Conservation (phyloP, 108 stramenopile species). For the Tribonema minus region DNA sequence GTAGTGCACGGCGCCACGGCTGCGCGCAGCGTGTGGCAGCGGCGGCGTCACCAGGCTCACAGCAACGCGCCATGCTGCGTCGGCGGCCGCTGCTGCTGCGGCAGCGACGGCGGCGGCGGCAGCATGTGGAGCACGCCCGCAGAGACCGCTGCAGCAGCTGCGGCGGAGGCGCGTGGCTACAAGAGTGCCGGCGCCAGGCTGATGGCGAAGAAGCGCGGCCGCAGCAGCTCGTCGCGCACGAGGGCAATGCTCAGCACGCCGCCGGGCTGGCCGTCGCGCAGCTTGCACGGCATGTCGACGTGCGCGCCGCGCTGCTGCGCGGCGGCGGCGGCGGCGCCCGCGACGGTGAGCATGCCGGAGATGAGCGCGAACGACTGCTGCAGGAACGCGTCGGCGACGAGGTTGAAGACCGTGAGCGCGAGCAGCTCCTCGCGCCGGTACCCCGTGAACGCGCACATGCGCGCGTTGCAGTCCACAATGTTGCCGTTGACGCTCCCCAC, state of each 20-base stretch:
- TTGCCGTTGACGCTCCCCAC: conserved; percentile 41
- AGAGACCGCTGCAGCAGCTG: too few species aligned
- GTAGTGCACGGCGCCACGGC: too few species aligned
- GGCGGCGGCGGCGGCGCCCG: neutral
- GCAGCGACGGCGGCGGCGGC: too few species aligned
- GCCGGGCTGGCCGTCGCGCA: neutral
- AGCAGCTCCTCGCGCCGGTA: conserved; percentile 29
- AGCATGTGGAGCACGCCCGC: too few species aligned
- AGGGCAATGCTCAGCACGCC: conserved; percentile 14
- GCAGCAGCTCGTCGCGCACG: conserved; percentile 4
- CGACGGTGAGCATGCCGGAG: conserved; percentile 16
- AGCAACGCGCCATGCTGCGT: too few species aligned
- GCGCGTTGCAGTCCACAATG: conserved; percentile 41
- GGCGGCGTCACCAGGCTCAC: too few species aligned
- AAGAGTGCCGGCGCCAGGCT: too few species aligned
- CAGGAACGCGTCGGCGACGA: conserved; percentile 36
- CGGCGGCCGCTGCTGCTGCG: too few species aligned
- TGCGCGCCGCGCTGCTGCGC: too few species aligned
- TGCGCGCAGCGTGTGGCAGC: too few species aligned
- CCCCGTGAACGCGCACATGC: conserved; percentile 14
- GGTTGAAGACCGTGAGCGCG: conserved; percentile 42
- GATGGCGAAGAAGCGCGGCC: conserved; percentile 3
- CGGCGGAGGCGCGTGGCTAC: too few species aligned
- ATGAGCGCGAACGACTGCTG: conserved; percentile 46
- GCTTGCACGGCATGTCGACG: conserved; percentile 14